A percentile compares a stretch with the other conserved stretches of the same genome.
phyloP scores from a whole-genome alignment of 129 eudicot genomes.

The Chrysanthemum lavandulifolium region DNA sequence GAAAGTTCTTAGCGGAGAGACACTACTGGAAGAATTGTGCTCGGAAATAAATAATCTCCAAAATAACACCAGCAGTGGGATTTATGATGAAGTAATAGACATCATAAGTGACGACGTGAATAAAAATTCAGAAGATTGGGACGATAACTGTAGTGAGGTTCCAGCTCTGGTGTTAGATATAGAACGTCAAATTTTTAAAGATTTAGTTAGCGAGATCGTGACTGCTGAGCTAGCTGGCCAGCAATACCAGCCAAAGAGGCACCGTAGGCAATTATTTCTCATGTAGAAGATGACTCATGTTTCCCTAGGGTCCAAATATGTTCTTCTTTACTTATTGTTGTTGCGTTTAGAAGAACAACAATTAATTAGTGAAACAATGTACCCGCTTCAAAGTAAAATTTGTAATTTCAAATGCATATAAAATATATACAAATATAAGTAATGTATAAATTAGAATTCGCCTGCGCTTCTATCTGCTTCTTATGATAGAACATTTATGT shows the following conservation, averaged over 20 bases:
- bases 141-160: constrained; percentile 38
- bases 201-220: constrained; percentile 70
- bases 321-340: constrained; percentile 3
- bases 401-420: constrained; percentile 33
- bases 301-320: not conserved
- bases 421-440: constrained; percentile 17
- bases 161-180: constrained; percentile 79
- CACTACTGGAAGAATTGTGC: constrained; percentile 54
- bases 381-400: too few relatives aligned
- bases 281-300: constrained; percentile 27
- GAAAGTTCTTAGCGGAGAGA: constrained; percentile 32
- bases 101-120: constrained; percentile 57
- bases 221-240: constrained; percentile 34
- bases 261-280: constrained; percentile 46
- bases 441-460: constrained; percentile 13
- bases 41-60: constrained; percentile 50
- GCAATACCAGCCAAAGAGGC: constrained; percentile 34
- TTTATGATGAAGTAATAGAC: constrained; percentile 42
- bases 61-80: constrained; percentile 30
- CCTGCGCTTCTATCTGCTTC: not conserved
- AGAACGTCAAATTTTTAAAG: constrained; percentile 84
- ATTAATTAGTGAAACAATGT: too few relatives aligned
- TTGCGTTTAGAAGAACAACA: constrained; percentile 7
- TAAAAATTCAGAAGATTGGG: constrained; percentile 58
- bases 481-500: not conserved